These are phyloP conservation scores for Cytospora piceicola DNA, from an alignment of 2,329 filamentous ascomycete genomes.

Conservation along the genomic window DNA sequence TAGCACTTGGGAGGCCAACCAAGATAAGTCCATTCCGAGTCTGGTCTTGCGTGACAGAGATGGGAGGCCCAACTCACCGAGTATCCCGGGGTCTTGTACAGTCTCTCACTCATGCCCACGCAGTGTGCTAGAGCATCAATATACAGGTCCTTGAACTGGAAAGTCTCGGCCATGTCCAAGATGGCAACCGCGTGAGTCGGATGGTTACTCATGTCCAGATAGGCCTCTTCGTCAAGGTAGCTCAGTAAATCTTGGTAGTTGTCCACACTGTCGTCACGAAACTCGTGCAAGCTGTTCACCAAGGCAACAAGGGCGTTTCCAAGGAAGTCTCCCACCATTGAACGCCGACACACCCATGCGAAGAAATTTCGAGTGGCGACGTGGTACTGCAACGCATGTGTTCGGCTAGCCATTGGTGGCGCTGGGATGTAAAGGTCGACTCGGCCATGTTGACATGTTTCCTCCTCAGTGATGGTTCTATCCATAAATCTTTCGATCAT, in stretches of 20 bases:
- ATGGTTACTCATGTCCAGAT: slow-evolving; percentile 67
- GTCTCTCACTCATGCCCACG: slow-evolving; percentile 71
- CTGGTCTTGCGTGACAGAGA: background rate
- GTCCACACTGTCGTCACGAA: slow-evolving; percentile 56
- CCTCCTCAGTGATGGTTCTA: slow-evolving; percentile 37
- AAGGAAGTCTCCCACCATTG: slow-evolving; percentile 70
- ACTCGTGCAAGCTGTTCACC: slow-evolving; percentile 67
- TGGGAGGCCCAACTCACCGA: slow-evolving; percentile 50
- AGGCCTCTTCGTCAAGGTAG: slow-evolving; percentile 72
- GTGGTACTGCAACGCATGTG: slow-evolving; percentile 64
- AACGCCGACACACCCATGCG: slow-evolving; percentile 67
- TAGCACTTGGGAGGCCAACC: slow-evolving; percentile 9
- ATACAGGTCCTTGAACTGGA: slow-evolving; percentile 67
- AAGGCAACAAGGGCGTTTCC: slow-evolving; percentile 67
- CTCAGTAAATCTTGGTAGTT: slow-evolving; percentile 64
- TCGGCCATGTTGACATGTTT: slow-evolving; percentile 34
- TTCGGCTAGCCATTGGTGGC: slow-evolving; percentile 55
- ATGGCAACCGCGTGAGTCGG: slow-evolving; percentile 71
- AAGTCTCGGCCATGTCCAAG: slow-evolving; percentile 69
- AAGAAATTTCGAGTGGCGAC: slow-evolving; percentile 75
- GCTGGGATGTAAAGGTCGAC: slow-evolving; percentile 73
- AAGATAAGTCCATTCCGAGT: background rate
- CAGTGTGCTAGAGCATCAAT: slow-evolving; percentile 77
- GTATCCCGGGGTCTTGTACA: slow-evolving; percentile 63
- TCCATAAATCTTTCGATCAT: slow-evolving; percentile 59